phyloP scores from a whole-genome alignment of 768 basidiomycete genomes.

The Phaffia australis region DNA sequence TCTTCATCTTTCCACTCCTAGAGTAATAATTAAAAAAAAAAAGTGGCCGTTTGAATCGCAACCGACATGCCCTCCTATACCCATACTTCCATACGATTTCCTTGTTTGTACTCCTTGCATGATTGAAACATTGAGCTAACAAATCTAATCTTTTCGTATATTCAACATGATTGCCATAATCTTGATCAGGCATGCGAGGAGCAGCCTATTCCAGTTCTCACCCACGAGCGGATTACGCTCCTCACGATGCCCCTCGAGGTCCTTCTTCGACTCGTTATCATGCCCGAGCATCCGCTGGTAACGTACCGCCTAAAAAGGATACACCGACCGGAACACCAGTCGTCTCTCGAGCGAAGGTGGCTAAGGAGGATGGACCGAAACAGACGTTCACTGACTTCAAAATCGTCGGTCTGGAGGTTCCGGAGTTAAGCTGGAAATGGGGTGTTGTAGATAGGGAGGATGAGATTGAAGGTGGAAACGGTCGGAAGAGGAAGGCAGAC shows the following conservation, averaged over 20 bases:
- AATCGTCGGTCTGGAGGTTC: constrained; percentile 79
- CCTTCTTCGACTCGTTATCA: constrained; percentile 18
- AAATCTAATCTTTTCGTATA: constrained; percentile 7
- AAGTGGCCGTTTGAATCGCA: background rate
- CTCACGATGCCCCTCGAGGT: constrained; percentile 23
- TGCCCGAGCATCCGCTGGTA: background rate
- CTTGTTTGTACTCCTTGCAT: constrained; percentile 23
- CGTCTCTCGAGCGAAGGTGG: constrained; percentile 27
- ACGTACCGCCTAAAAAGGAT: constrained; percentile 18
- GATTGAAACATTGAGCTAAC: constrained; percentile 28
- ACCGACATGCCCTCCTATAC: background rate
- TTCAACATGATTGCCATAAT: background rate
- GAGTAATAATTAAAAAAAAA: too few species aligned
- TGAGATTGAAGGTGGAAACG: constrained; percentile 24
- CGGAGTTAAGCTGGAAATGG: constrained; percentile 78
- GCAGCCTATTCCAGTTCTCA: background rate
- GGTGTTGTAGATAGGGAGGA: constrained; percentile 42
- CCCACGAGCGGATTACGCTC: constrained; percentile 14
- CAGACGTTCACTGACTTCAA: constrained; percentile 97
- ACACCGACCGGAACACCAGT: constrained; percentile 24
- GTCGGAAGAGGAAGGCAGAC: constrained; percentile 25
- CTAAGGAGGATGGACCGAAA: constrained; percentile 45
- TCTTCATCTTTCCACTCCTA: background rate
- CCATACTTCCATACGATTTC: background rate
- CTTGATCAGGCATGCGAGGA: background rate